Conservation (phyloP, 106 monocot species). For the Allium cepa region DNA sequence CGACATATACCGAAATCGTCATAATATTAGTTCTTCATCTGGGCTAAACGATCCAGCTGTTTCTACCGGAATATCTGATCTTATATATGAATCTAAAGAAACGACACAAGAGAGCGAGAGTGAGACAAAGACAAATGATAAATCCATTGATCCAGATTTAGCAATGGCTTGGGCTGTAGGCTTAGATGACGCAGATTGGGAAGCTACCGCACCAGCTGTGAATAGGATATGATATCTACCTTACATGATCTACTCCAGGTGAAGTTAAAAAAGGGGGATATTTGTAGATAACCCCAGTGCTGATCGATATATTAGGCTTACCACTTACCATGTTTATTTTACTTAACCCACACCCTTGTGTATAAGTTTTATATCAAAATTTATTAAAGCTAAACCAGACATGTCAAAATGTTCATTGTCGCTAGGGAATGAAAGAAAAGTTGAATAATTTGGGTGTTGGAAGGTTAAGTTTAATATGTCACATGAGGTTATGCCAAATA, state of each 20-base stretch:
- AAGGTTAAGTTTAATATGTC: too few relatives aligned
- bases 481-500: too few relatives aligned
- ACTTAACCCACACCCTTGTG: too few relatives aligned
- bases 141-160: constrained; percentile 76
- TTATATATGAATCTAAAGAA: constrained; percentile 74
- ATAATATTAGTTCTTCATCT: constrained; percentile 81
- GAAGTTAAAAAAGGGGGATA: too few relatives aligned
- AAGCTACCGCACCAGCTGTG: constrained; percentile 75
- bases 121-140: neutral
- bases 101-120: constrained; percentile 34
- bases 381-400: neutral
- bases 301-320: too few relatives aligned
- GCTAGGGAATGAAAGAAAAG: too few relatives aligned
- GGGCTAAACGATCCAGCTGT: constrained; percentile 95
- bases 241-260: too few relatives aligned
- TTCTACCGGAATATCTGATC: constrained; percentile 94
- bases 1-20: constrained; percentile 91
- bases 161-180: constrained; percentile 96
- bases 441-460: too few relatives aligned
- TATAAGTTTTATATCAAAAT: too few relatives aligned
- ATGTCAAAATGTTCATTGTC: neutral
- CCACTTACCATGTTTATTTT: too few relatives aligned
- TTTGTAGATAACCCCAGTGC: too few relatives aligned
- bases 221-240: constrained; percentile 42
- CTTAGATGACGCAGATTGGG: constrained; percentile 74